Evolutionary conservation across 2,329 filamentous ascomycete species (phyloP).

Genomic region (Trichoderma brevicompactum): DNA sequence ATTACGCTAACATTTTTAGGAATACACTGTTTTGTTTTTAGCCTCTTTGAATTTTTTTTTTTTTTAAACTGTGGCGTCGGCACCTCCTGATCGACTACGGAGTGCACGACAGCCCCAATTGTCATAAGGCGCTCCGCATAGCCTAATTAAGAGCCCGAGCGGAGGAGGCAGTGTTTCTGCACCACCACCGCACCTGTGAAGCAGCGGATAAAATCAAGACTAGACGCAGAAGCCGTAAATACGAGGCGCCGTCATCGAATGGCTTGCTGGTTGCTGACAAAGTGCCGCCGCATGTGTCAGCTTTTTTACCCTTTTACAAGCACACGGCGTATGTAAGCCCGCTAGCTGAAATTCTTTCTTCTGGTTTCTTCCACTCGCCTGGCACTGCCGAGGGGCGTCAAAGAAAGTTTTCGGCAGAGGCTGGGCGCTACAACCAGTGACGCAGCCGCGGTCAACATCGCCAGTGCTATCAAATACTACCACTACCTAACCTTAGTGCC

Average conservation of each 20-base stretch:
- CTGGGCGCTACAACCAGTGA: constrained; percentile 7
- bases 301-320: neutral
- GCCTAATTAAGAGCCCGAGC: constrained; percentile 19
- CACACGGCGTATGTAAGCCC: constrained; percentile 5
- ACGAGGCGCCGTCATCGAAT: constrained; percentile 23
- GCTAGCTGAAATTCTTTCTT: neutral
- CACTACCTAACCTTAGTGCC: no score
- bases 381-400: constrained; percentile 13
- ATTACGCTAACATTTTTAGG: neutral
- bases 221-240: constrained; percentile 7
- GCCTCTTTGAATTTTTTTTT: neutral
- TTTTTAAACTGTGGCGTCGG: constrained; percentile 14
- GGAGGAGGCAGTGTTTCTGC: constrained; percentile 17
- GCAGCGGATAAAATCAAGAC: constrained; percentile 16
- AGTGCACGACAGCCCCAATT: constrained; percentile 12
- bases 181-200: constrained; percentile 10
- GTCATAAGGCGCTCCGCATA: constrained; percentile 22
- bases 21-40: neutral
- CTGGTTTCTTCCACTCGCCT: neutral
- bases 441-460: neutral
- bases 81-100: constrained; percentile 24
- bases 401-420: constrained; percentile 17
- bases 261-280: constrained; percentile 17
- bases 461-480: no score
- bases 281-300: constrained; percentile 19